Base-by-base conservation (phyloP, 2,329 filamentous ascomycete species). In the Talaromyces sp. region DNA sequence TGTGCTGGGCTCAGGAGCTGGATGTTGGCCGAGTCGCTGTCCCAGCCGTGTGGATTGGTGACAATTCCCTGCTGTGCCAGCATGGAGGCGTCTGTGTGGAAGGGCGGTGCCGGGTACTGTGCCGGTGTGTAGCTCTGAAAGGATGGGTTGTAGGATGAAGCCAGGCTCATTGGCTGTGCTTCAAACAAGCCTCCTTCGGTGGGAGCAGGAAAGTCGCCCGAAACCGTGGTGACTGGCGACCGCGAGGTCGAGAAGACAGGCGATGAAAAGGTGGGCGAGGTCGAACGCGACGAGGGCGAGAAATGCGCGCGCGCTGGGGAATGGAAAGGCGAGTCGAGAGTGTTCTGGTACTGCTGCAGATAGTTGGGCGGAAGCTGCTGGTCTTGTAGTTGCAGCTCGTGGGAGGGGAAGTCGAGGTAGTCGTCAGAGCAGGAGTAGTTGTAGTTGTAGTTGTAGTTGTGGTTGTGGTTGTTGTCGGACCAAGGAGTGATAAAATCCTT, bases 401-500 rank as follows among this genome's bases (percentile, higher is more conserved):
- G 68, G 61, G 70, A 8, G 3, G 23, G 63, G 36, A 54, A 18
- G 61, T 73, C 71, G 61, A 70, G 64, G 54, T 36, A 44, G 40
- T 44, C 40, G 44, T 57, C 59, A 42, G 55, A 31, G 52, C 27
- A n/a, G 50, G 34, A 31, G 51, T 42, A 34, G 57, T 60, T 18
- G 62, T 69, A 68, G 68, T 69, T 70, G 65, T 67, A 44, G 55
- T 52, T 47, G 59, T 65, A 65, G 56, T 65, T 65, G 33, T 66
- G 36, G 57, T 34, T 42, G 59, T 65, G 36, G 57, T 34, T 42
- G 59, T 65, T 65, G 56, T 65, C 65, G 28, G 69, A 62, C 65
- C 73, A 71, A 70, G 74, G 74, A 64, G 70, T 75, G 73, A 76
- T 75, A 72, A 74, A 71, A 74, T 69, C 74, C 72, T 76, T 76